Percentiles rank a stretch among this genome's conserved stretches.
Conservation (phyloP, 345 rosid species). For the Citrus inodora region DNA sequence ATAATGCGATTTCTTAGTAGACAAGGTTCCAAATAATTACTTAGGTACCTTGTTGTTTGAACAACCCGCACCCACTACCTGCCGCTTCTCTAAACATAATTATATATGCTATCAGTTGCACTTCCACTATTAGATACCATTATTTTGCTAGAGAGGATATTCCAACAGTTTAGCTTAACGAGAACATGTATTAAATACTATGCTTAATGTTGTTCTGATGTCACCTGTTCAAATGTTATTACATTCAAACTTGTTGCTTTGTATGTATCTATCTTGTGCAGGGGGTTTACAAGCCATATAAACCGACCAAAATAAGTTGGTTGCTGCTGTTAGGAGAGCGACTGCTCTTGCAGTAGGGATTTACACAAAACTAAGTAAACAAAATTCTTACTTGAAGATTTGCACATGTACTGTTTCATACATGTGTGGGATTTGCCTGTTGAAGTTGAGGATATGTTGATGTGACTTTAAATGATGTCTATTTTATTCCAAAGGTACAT, state of each 20-base stretch:
- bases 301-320: slow-evolving; percentile 91
- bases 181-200: background rate
- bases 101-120: background rate
- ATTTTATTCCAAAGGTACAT: slow-evolving; percentile 46
- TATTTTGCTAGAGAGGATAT: background rate
- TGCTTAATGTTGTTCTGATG: background rate
- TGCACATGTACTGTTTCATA: background rate
- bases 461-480: background rate
- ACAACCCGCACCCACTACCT: too few species aligned
- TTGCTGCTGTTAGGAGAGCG: slow-evolving; percentile 74
- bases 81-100: background rate
- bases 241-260: slow-evolving; percentile 4
- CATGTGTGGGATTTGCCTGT: background rate
- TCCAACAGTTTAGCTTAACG: background rate
- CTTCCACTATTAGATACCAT: slow-evolving; percentile 2
- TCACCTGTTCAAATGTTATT: slow-evolving; percentile 9
- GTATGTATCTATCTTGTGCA: slow-evolving; percentile 23
- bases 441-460: background rate
- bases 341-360: slow-evolving; percentile 93
- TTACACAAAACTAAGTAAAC: slow-evolving; percentile 80
- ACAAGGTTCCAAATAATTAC: background rate
- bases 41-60: background rate
- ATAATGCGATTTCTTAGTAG: background rate
- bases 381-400: slow-evolving; percentile 1
- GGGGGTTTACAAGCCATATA: slow-evolving; percentile 87